phyloP scores from a whole-genome alignment of 441 rosid genomes.

The Pelargonium myrrhifolium region DNA sequence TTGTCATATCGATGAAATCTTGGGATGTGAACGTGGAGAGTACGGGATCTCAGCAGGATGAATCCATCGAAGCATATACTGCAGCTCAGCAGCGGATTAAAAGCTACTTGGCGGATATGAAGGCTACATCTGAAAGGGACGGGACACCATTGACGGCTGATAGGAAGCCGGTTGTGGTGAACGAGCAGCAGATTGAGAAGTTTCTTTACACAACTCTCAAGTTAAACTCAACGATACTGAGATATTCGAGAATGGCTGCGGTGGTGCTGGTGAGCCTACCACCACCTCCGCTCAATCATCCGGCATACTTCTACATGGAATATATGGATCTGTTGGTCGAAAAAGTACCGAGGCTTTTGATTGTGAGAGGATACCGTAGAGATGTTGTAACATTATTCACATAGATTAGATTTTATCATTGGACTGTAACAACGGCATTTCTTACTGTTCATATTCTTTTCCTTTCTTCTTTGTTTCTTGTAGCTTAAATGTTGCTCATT shows the following conservation, averaged over 20 bases:
- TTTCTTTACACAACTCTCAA: slow-evolving; percentile 83
- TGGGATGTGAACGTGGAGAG: slow-evolving; percentile 72
- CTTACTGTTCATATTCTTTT: slow-evolving; percentile 24
- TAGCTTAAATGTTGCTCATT: slow-evolving; percentile 26
- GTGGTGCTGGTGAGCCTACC: slow-evolving; percentile 96
- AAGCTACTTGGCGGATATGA: slow-evolving; percentile 61
- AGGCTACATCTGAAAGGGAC: slow-evolving; percentile 32
- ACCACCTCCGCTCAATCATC: slow-evolving; percentile 78
- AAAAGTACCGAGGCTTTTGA: slow-evolving; percentile 84
- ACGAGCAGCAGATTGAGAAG: slow-evolving; percentile 90
- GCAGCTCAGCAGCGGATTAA: slow-evolving; percentile 72
- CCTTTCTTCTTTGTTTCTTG: slow-evolving; percentile 10
- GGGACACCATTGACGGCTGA: slow-evolving; percentile 53
- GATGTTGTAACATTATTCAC: slow-evolving; percentile 97
- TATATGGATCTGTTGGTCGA: slow-evolving; percentile 96
- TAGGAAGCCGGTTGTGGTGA: slow-evolving; percentile 66
- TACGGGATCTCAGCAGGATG: slow-evolving; percentile 51
- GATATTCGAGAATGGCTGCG: slow-evolving; percentile 91
- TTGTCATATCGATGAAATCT: slow-evolving; percentile 81
- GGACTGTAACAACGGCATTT: slow-evolving; percentile 10
- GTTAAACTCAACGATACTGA: slow-evolving; percentile 79
- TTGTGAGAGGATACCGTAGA: slow-evolving; percentile 93
- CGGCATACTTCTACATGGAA: slow-evolving; percentile 94
- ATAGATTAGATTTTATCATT: slow-evolving; percentile 19
- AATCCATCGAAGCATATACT: slow-evolving; percentile 71